Evolutionary conservation across 2,329 filamentous ascomycete genomes (phyloP).

Genomic region (Arthrobotrys sphaeroides): DNA sequence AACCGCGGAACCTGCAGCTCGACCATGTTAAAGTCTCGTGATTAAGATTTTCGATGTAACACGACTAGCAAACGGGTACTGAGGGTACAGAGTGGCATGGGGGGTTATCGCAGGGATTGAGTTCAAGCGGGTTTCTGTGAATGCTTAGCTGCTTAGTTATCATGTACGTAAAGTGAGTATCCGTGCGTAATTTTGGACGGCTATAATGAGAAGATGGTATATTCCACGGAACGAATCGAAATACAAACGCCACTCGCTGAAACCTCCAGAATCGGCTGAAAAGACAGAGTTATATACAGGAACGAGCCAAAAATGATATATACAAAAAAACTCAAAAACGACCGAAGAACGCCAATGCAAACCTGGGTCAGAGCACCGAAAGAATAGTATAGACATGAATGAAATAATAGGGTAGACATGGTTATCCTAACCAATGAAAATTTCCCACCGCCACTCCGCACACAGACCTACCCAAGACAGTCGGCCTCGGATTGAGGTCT

Average conservation of each 20-base stretch:
- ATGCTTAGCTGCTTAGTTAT: neutral
- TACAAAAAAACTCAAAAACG: constrained; percentile 10
- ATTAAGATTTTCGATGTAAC: constrained; percentile 10
- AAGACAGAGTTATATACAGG: constrained; percentile 16
- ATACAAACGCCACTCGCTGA: constrained; percentile 19
- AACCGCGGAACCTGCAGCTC: constrained; percentile 3
- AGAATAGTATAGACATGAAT: constrained; percentile 1
- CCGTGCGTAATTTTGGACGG: neutral
- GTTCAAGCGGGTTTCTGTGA: neutral
- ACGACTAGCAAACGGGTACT: neutral
- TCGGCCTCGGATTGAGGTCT: constrained; percentile 49
- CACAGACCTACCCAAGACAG: constrained; percentile 50
- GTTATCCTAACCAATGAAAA: constrained; percentile 40
- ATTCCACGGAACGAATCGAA: constrained; percentile 1
- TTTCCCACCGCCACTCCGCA: constrained; percentile 52
- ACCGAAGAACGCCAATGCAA: neutral
- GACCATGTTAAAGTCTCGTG: constrained; percentile 6
- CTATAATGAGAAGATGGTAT: neutral
- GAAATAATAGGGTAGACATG: neutral
- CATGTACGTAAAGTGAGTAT: neutral
- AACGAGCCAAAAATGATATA: constrained; percentile 17
- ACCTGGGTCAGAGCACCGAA: neutral
- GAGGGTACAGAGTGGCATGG: no score
- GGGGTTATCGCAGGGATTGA: neutral
- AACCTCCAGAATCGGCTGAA: neutral